Evolutionary conservation across 2,329 filamentous ascomycete genomes (phyloP).

Genomic region (Domatiomyces globalis): DNA sequence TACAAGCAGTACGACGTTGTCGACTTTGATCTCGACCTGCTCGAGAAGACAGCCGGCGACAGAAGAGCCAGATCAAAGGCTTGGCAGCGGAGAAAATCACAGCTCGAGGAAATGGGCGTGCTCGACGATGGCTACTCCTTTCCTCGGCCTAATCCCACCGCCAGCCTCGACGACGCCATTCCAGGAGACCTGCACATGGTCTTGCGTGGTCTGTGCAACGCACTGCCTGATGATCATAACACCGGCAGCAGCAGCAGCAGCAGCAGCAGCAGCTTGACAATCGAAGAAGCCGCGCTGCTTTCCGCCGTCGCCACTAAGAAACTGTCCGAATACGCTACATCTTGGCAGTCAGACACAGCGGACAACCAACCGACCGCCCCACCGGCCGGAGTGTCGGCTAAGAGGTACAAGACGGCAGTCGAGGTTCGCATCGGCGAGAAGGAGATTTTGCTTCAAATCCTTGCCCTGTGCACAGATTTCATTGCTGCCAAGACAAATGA

Average conservation of each 20-base stretch:
- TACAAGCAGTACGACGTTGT: constrained; percentile 71
- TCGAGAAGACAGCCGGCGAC: constrained; percentile 33
- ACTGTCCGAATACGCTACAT: constrained; percentile 38
- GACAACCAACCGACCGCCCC: constrained; percentile 7
- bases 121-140: constrained; percentile 64
- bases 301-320: constrained; percentile 20
- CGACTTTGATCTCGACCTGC: constrained; percentile 52
- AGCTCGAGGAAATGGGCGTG: constrained; percentile 46
- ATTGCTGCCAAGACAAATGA: constrained; percentile 18
- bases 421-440: constrained; percentile 61
- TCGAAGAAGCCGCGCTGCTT: constrained; percentile 13
- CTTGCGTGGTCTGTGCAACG: constrained; percentile 21
- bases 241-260: neutral
- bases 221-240: constrained; percentile 1
- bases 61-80: constrained; percentile 20
- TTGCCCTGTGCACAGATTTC: constrained; percentile 25
- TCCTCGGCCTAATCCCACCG: constrained; percentile 20
- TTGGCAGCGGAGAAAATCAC: constrained; percentile 26
- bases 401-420: constrained; percentile 44
- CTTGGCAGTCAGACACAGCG: constrained; percentile 35
- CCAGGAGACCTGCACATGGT: constrained; percentile 28
- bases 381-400: constrained; percentile 20
- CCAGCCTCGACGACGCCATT: constrained; percentile 23
- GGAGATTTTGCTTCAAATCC: constrained; percentile 45
- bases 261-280: constrained; percentile 1